Conservation (phyloP, 192 early-diverging fungal genomes). For the Radiomyces spectabilis region DNA sequence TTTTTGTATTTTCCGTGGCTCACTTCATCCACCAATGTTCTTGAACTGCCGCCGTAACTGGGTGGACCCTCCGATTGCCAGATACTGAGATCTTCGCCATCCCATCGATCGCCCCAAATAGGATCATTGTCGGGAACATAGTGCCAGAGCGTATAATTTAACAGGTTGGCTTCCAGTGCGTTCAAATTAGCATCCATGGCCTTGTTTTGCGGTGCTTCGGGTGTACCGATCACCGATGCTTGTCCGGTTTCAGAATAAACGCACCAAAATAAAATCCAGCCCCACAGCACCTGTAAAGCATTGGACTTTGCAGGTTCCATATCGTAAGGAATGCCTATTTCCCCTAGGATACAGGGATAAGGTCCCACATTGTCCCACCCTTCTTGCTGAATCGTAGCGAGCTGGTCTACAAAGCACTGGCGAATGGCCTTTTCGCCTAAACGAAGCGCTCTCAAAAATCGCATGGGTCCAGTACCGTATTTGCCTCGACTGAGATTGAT, state of each 20-base stretch:
- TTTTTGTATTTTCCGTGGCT: not conserved
- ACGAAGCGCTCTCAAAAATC: slow-evolving; percentile 38
- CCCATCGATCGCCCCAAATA: slow-evolving; percentile 47
- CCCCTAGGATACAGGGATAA: slow-evolving; percentile 39
- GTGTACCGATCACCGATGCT: slow-evolving; percentile 6
- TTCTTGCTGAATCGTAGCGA: slow-evolving; percentile 37
- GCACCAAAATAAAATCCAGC: slow-evolving; percentile 16
- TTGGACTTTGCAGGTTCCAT: slow-evolving; percentile 37
- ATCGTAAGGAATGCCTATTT: slow-evolving; percentile 51
- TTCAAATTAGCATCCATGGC: slow-evolving; percentile 48
- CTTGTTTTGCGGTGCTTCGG: slow-evolving; percentile 37
- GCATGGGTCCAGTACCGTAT: slow-evolving; percentile 30
- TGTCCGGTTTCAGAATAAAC: slow-evolving; percentile 3
- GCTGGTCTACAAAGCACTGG: slow-evolving; percentile 40
- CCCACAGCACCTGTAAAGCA: slow-evolving; percentile 15
- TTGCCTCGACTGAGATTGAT: slow-evolving; percentile 49
- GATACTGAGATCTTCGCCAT: slow-evolving; percentile 45
- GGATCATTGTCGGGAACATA: slow-evolving; percentile 44
- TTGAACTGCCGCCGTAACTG: not conserved
- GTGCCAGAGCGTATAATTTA: slow-evolving; percentile 48
- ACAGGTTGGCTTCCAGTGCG: slow-evolving; percentile 33
- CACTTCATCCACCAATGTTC: not conserved
- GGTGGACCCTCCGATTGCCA: slow-evolving; percentile 14
- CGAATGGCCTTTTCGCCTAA: slow-evolving; percentile 46
- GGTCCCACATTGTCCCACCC: slow-evolving; percentile 34